Evolutionary conservation across 305 asterid species (phyloP), one percentile per base, ranked within the genome.

Genomic region (Rubia tinctorum): DNA sequence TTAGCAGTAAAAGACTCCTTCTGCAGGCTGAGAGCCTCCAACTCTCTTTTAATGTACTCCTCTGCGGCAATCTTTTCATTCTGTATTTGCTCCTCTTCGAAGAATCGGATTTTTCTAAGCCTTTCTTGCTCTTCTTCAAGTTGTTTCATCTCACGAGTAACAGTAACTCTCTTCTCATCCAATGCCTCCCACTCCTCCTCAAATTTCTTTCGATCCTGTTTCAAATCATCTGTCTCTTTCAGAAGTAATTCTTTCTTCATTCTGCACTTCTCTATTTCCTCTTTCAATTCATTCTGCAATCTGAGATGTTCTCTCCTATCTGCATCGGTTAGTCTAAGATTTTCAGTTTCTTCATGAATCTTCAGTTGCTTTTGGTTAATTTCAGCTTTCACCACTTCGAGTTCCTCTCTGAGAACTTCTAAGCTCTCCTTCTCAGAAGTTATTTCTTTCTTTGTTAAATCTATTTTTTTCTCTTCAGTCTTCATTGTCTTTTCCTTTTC

Each of bases 111-210:
- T 47, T 88, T 87, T 66, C 84, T 90, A 55, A 86, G 65, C 75
- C 68, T 78, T 68, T 71, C 80, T 74, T 81, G 88, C 81, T 91
- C 91, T 77, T 83, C 84, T 37, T 78, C 81, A 17, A 93, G 84
- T 71, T 81, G 80, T 78, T 79, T 71, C 71, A 81, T 63, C 47
- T 86, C 91, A 77, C 71, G 77, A 45, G 77, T 56, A 51, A 90
- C 82, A 76, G 67, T 86, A 17, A 86, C 84, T 82, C 89, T 86
- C 82, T 90, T 91, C 76, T 85, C 90, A 85, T 94, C 97, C 43
- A 94, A 84, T 37, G 78, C 79, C 82, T 91, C 96, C 98, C 98
- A 94, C 70, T 90, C 97, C 79, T 89, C 89, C 86, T 94, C 97
- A 66, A 91, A 90, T 79, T 87, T 90, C 77, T 78, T 78, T 74